These are phyloP conservation scores for Taiwanofungus camphoratus DNA, from an alignment of 1,284 basidiomycete genomes.

Conservation along the genomic window DNA sequence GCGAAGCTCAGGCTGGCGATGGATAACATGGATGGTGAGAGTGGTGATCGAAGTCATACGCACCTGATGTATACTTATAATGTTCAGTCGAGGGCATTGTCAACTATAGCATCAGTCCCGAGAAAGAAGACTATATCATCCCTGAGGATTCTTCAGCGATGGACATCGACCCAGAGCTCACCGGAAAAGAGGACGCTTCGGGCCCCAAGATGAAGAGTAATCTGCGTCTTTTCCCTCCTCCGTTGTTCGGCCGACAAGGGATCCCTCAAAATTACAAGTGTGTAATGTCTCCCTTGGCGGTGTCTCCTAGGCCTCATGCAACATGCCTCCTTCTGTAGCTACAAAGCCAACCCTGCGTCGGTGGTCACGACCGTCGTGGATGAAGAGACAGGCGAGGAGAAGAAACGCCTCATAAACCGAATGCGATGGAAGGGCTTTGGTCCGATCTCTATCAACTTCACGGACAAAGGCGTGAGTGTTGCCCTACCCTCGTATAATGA, in stretches of 20 bases:
- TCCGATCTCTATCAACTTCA: conserved; percentile 62
- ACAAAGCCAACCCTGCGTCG: conserved; percentile 72
- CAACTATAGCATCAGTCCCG: conserved; percentile 59
- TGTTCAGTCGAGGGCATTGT: conserved; percentile 64
- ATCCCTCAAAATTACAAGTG: conserved; percentile 79
- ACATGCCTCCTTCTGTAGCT: conserved; percentile 38
- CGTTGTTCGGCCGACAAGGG: conserved; percentile 74
- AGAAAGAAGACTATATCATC: conserved; percentile 57
- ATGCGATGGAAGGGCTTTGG: conserved; percentile 77
- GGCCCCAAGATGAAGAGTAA: conserved; percentile 38
- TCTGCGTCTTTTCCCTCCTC: conserved; percentile 74
- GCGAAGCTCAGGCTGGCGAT: conserved; percentile 66
- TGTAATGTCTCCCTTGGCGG: too few relatives aligned
- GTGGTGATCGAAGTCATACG: too few relatives aligned
- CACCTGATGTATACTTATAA: background rate
- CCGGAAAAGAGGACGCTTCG: conserved; percentile 6
- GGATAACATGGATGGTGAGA: conserved; percentile 73
- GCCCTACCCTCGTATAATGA: background rate
- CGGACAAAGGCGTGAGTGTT: conserved; percentile 48
- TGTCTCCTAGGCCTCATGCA: background rate
- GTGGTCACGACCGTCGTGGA: conserved; percentile 59
- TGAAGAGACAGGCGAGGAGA: conserved; percentile 75
- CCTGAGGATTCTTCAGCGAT: conserved; percentile 25
- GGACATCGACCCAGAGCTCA: conserved; percentile 33
- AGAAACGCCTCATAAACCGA: conserved; percentile 72